phyloP scores from a whole-genome alignment of 345 rosid species.

The Moringa oleifera region DNA sequence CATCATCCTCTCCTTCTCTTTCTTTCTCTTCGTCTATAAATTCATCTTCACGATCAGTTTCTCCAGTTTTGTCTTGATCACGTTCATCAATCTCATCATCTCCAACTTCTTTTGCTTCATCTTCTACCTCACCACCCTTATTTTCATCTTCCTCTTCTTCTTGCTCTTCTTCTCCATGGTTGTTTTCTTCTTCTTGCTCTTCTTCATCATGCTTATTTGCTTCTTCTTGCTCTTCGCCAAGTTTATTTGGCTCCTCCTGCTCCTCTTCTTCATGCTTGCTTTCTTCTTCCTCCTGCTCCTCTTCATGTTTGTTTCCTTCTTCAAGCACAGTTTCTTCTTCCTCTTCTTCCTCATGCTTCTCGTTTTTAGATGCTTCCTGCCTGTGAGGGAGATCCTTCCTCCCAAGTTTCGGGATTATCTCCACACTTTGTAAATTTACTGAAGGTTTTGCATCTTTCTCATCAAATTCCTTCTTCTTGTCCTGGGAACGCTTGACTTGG shows the following conservation, averaged over 20 bases:
- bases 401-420: conserved; percentile 46
- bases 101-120: conserved; percentile 23
- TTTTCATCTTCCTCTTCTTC: conserved; percentile 37
- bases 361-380: conserved; percentile 27
- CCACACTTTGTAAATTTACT: conserved; percentile 16
- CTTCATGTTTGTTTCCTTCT: conserved; percentile 34
- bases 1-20: conserved; percentile 23
- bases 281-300: conserved; percentile 34
- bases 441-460: conserved; percentile 43
- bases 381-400: conserved; percentile 68
- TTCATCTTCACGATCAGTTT: conserved; percentile 44
- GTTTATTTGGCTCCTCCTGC: conserved; percentile 24
- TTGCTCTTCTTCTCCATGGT: conserved; percentile 33
- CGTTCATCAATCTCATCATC: conserved; percentile 39
- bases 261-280: conserved; percentile 24
- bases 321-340: conserved; percentile 27
- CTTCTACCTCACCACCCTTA: conserved; percentile 21
- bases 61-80: conserved; percentile 38
- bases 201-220: conserved; percentile 33
- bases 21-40: conserved; percentile 50
- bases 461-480: conserved; percentile 70
- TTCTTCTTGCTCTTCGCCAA: conserved; percentile 32
- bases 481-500: conserved; percentile 89
- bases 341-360: conserved; percentile 32
- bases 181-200: conserved; percentile 29